A percentile compares a stretch with the other conserved stretches of the same genome.
These are phyloP conservation scores for Tulasnella sp. DNA, from an alignment of 768 basidiomycete species.

Conservation along the genomic window DNA sequence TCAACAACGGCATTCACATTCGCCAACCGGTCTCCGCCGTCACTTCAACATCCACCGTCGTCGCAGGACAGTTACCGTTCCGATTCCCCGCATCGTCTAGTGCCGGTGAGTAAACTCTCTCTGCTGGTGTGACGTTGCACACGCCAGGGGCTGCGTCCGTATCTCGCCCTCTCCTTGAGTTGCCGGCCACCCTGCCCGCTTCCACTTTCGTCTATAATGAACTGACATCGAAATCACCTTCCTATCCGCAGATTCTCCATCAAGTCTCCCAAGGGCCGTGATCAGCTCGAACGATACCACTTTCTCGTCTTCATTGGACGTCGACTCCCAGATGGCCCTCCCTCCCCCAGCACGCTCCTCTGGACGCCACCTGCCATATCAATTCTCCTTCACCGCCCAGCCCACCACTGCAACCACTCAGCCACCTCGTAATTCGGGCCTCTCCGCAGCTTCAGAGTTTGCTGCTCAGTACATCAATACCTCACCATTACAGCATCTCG, in stretches of 20 bases:
- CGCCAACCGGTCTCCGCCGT: background rate
- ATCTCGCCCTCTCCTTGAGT: background rate
- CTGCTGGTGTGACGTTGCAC: slow-evolving; percentile 8
- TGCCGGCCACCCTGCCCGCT: slow-evolving; percentile 1
- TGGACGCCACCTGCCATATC: background rate
- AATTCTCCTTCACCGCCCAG: slow-evolving; percentile 15
- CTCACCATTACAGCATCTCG: slow-evolving; percentile 15
- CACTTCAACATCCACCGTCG: background rate
- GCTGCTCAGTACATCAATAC: background rate
- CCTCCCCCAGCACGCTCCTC: background rate
- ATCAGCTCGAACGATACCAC: background rate
- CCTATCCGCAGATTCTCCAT: slow-evolving; percentile 2
- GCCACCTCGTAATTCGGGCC: slow-evolving; percentile 1
- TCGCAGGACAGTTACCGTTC: background rate
- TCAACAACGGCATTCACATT: slow-evolving; percentile 18
- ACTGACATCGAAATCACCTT: background rate
- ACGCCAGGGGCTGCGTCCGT: slow-evolving; percentile 20
- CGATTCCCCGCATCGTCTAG: slow-evolving; percentile 3
- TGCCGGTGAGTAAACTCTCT: slow-evolving; percentile 13
- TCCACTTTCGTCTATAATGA: slow-evolving; percentile 15
- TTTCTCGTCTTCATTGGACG: slow-evolving; percentile 4
- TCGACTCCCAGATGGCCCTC: background rate
- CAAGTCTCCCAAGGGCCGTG: slow-evolving; percentile 9
- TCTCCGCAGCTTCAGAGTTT: background rate
- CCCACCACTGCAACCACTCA: background rate